These are phyloP conservation scores for Yamadazyma nakazawae DNA, from an alignment of 805 yeast genomes.

Conservation along the genomic window DNA sequence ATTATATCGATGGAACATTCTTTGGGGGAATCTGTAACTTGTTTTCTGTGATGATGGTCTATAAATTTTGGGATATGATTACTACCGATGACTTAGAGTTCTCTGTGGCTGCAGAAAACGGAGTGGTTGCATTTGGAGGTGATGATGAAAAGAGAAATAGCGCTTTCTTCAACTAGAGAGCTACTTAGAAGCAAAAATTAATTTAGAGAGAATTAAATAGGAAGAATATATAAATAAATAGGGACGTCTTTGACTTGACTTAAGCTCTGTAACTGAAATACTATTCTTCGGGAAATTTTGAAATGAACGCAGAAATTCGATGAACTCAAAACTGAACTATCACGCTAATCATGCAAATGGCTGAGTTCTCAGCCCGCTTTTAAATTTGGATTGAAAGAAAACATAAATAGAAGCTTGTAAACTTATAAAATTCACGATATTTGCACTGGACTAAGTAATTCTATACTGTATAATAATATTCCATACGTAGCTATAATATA, in stretches of 20 bases:
- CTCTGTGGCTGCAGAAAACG: slow-evolving; percentile 55
- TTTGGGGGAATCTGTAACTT: slow-evolving; percentile 79
- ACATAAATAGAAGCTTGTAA: too few relatives aligned
- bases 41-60: slow-evolving; percentile 88
- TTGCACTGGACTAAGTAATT: too few relatives aligned
- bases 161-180: slow-evolving; percentile 10
- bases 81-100: slow-evolving; percentile 94
- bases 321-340: neutral
- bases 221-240: neutral
- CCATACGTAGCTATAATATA: too few relatives aligned
- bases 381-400: too few relatives aligned
- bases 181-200: neutral
- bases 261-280: too few relatives aligned
- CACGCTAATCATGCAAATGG: neutral
- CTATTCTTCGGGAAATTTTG: too few relatives aligned
- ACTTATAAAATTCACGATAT: too few relatives aligned
- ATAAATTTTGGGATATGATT: slow-evolving; percentile 94
- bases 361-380: too few relatives aligned
- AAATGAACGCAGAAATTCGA: too few relatives aligned
- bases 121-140: slow-evolving; percentile 27
- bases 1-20: slow-evolving; percentile 87
- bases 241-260: neutral
- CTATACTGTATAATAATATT: too few relatives aligned
- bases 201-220: neutral
- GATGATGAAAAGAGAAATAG: slow-evolving; percentile 32